A percentile compares a stretch with the other conserved stretches of the same genome.
phyloP scores from a whole-genome alignment of 2,329 filamentous ascomycete genomes.

The Endothia cerciana region DNA sequence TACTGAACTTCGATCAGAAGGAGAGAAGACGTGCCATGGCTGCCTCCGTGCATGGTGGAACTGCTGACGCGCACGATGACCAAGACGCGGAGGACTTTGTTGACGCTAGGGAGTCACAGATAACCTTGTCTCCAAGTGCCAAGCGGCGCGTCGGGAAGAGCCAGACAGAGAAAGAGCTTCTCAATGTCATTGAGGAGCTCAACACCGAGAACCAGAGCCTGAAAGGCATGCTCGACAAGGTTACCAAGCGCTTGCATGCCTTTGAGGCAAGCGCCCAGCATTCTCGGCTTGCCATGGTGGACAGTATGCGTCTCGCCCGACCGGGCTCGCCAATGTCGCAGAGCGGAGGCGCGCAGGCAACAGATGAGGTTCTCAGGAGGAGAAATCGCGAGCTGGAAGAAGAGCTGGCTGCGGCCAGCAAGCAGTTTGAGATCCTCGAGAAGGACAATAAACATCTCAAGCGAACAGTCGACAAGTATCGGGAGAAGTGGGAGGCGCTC shows the following conservation, averaged over 20 bases:
- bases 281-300: slow-evolving; percentile 81
- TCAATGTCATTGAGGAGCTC: slow-evolving; percentile 83
- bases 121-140: slow-evolving; percentile 46
- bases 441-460: slow-evolving; percentile 60
- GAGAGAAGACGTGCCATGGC: slow-evolving; percentile 62
- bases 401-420: slow-evolving; percentile 59
- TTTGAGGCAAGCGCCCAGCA: slow-evolving; percentile 93
- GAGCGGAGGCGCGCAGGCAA: slow-evolving; percentile 40
- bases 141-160: slow-evolving; percentile 47
- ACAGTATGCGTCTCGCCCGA: slow-evolving; percentile 72
- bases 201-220: slow-evolving; percentile 86
- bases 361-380: slow-evolving; percentile 50
- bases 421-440: slow-evolving; percentile 70
- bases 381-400: slow-evolving; percentile 70
- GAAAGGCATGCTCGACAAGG: slow-evolving; percentile 82
- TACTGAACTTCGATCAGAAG: slow-evolving; percentile 72
- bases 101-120: slow-evolving; percentile 74
- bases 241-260: slow-evolving; percentile 84
- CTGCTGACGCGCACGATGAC: slow-evolving; percentile 52
- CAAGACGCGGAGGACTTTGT: slow-evolving; percentile 85
- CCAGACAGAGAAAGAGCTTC: slow-evolving; percentile 49
- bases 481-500: slow-evolving; percentile 64
- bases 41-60: slow-evolving; percentile 49
- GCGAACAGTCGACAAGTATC: slow-evolving; percentile 60
- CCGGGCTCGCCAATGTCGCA: slow-evolving; percentile 55